Conservation (phyloP, 1,284 basidiomycete genomes). For the Limonomyces culmigenus region DNA sequence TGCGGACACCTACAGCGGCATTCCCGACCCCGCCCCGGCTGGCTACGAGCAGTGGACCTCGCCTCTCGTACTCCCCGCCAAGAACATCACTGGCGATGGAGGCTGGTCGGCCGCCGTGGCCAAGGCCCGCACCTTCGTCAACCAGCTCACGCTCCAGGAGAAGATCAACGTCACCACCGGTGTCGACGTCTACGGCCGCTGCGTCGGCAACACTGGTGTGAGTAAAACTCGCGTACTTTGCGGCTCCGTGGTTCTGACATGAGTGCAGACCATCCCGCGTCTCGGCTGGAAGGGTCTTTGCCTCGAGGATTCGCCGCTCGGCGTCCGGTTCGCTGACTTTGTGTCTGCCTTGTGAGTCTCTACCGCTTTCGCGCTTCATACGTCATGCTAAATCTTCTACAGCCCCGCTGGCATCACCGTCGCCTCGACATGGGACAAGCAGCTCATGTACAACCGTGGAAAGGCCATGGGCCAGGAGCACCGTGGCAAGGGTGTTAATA, state of each 20-base stretch:
- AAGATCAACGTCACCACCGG: slow-evolving; percentile 37
- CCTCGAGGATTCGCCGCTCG: slow-evolving; percentile 34
- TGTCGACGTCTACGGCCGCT: slow-evolving; percentile 36
- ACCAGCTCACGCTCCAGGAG: slow-evolving; percentile 22
- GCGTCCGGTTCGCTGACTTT: slow-evolving; percentile 26
- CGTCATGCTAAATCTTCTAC: slow-evolving; percentile 3
- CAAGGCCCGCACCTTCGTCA: slow-evolving; percentile 10
- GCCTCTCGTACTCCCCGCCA: slow-evolving; percentile 4
- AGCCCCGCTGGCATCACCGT: slow-evolving; percentile 32
- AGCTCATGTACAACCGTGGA: slow-evolving; percentile 42
- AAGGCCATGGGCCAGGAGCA: slow-evolving; percentile 60
- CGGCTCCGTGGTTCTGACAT: not conserved
- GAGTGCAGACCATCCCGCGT: slow-evolving; percentile 9
- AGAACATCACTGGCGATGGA: not conserved
- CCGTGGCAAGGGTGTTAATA: slow-evolving; percentile 56
- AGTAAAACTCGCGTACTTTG: not conserved
- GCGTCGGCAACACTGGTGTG: slow-evolving; percentile 38
- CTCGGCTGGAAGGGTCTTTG: slow-evolving; percentile 8
- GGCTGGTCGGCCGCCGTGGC: slow-evolving; percentile 9
- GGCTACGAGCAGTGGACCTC: not conserved
- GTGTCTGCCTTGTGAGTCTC: slow-evolving; percentile 8
- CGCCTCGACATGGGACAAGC: slow-evolving; percentile 30
- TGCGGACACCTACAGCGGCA: not conserved
- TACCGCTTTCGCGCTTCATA: not conserved
- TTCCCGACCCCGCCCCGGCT: not conserved